Percentiles rank a stretch among this genome's conserved stretches.
These are phyloP conservation scores for Phytophthora capsici DNA, from an alignment of 352 stramenopile genomes.

Conservation along the genomic window DNA sequence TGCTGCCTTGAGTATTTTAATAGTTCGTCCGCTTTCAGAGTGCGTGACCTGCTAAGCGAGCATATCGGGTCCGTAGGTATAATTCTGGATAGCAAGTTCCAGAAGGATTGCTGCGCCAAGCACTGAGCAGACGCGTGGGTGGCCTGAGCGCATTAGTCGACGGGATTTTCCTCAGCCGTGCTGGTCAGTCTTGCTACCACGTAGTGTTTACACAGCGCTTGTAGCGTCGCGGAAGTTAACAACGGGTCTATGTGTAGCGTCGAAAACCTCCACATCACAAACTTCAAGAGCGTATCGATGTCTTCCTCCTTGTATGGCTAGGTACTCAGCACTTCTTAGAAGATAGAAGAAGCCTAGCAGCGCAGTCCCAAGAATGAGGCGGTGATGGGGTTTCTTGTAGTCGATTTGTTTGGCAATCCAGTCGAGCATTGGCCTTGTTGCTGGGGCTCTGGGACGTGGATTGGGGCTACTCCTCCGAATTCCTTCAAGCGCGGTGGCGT, in stretches of 20 bases:
- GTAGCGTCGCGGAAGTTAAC: not conserved
- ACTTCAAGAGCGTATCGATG: constrained; percentile 12
- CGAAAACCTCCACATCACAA: constrained; percentile 10
- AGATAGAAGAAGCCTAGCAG: constrained; percentile 33
- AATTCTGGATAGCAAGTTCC: no score
- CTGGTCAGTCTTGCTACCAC: constrained; percentile 7
- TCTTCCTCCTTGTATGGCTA: not conserved
- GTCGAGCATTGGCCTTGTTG: no score
- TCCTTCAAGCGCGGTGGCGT: no score
- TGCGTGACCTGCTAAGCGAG: not conserved
- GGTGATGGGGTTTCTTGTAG: constrained; percentile 5
- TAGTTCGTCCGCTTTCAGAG: not conserved
- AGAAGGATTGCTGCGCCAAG: not conserved
- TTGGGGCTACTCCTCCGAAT: no score
- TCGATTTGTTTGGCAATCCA: no score
- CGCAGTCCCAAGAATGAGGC: constrained; percentile 25
- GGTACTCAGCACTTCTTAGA: constrained; percentile 16
- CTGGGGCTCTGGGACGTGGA: no score
- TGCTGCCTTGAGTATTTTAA: not conserved
- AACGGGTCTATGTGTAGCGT: not conserved
- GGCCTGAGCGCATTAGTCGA: not conserved
- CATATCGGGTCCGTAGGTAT: not conserved
- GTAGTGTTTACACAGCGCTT: not conserved
- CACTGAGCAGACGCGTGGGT: not conserved
- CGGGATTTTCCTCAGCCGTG: not conserved